Evolutionary conservation across 768 basidiomycete species (phyloP), one percentile per base, ranked within the genome.

Genomic region (Austroboletus festivus): DNA sequence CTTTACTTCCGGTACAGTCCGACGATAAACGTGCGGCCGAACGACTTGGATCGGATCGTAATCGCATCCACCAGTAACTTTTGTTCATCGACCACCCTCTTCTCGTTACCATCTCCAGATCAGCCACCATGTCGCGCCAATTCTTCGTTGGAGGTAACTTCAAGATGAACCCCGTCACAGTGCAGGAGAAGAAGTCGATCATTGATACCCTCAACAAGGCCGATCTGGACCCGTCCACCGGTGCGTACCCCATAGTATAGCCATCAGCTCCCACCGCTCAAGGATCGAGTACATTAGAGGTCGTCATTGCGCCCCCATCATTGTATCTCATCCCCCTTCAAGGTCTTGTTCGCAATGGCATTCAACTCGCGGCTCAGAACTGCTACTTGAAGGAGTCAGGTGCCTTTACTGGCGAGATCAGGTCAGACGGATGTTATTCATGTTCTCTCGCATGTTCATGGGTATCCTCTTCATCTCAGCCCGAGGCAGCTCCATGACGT

Each of bases 91-190:
- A 26, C 43, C 21, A 20, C 23, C 28, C 18, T 22, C 15, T 15
- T 9, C 28, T 33, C 33, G 0, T 20, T 47, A 15, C 37, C 5
- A 19, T 24, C 28, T 20, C 18, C 1, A 20, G n/a, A 37, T 42
- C 56, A 40, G n/a, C n/a, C n/a, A 52, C 50, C 44, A 87, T 88
- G 89, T 50, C 85, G 53, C 90, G 92, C 63, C 74, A 82, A 68
- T 95, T 94, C 75, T 94, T 96, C 65, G 93, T 90, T 60, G 95
- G 95, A 54, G 91, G 93, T 24, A 97, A 98, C 80, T 97, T 95
- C 82, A 99, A 97, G 78, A 86, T 98, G 85, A 95, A 97, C 75
- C 89, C 89, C 23, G 73, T 74, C 50, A 79, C 83, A 31, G 74
- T 74, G 54, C 76, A 77, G 54, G 77, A 82, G 57, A 85, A 87